Percentiles rank a stretch among this genome's conserved stretches.
phyloP scores from a whole-genome alignment of 768 basidiomycete species.

The Gloeophyllum trabeum region DNA sequence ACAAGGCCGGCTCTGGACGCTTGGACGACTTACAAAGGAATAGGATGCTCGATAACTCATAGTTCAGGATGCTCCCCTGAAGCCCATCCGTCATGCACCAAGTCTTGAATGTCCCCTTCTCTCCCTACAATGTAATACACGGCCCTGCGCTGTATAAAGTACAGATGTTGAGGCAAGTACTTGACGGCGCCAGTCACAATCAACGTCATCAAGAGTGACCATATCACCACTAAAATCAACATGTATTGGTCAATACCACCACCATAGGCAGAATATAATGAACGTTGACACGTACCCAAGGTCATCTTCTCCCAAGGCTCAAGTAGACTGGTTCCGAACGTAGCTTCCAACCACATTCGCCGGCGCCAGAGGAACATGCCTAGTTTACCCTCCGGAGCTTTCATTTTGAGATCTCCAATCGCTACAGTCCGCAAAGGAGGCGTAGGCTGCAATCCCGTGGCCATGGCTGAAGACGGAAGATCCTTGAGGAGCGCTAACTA shows the following conservation, averaged over 20 bases:
- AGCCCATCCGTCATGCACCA: too few species aligned
- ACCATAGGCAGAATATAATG: background rate
- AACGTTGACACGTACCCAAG: conserved; percentile 25
- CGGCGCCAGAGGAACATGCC: conserved; percentile 33
- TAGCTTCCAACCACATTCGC: conserved; percentile 45
- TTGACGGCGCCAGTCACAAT: conserved; percentile 37
- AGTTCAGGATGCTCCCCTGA: too few species aligned
- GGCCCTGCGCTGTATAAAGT: conserved; percentile 37
- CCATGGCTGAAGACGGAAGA: too few species aligned
- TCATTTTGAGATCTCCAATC: too few species aligned
- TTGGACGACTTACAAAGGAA: too few species aligned
- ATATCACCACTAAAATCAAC: conserved; percentile 24
- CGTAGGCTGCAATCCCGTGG: too few species aligned
- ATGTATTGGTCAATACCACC: background rate
- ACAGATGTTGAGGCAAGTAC: conserved; percentile 49
- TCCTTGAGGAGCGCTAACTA: too few species aligned
- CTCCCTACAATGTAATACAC: conserved; percentile 61
- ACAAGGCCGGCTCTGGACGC: too few species aligned
- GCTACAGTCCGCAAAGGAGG: too few species aligned
- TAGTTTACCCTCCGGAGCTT: conserved; percentile 12
- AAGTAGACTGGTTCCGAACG: conserved; percentile 46
- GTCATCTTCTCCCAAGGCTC: conserved; percentile 63
- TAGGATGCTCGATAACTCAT: too few species aligned
- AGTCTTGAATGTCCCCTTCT: too few species aligned
- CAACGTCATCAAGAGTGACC: conserved; percentile 27